These are phyloP conservation scores for Limnanthes douglasii DNA, from an alignment of 345 rosid genomes.

Conservation along the genomic window DNA sequence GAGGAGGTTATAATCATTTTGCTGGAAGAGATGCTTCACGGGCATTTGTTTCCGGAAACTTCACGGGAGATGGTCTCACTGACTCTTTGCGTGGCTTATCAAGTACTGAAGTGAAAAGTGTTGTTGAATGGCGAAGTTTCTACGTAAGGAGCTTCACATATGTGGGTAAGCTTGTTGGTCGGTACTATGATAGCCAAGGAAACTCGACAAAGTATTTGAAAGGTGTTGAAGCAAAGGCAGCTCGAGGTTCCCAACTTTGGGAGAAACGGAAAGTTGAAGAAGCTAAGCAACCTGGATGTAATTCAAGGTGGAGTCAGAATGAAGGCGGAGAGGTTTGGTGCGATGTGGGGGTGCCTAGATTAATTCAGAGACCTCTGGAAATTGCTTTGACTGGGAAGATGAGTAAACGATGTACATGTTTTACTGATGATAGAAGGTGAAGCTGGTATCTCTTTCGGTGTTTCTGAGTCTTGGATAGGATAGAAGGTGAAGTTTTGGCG, in stretches of 20 bases:
- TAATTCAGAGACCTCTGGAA: conserved; percentile 72
- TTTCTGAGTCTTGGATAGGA: too few species aligned
- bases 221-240: conserved; percentile 91
- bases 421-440: too few species aligned
- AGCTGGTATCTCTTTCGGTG: too few species aligned
- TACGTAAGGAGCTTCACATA: conserved; percentile 67
- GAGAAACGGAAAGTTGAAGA: conserved; percentile 85
- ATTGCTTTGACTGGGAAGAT: conserved; percentile 87
- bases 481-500: too few species aligned
- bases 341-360: conserved; percentile 68
- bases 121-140: conserved; percentile 88
- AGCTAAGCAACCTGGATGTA: conserved; percentile 78
- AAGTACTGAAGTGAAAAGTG: conserved; percentile 79
- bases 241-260: conserved; percentile 81
- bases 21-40: conserved; percentile 97
- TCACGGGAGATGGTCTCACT: conserved; percentile 91
- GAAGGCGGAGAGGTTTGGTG: conserved; percentile 99
- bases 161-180: conserved; percentile 80
- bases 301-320: conserved; percentile 86
- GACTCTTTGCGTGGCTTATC: conserved; percentile 66
- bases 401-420: conserved; percentile 91
- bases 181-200: conserved; percentile 64
- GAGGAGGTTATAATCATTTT: too few species aligned
- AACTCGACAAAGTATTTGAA: conserved; percentile 76
- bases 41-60: conserved; percentile 89